Evolutionary conservation across 129 eudicot genomes (phyloP).

Genomic region (Glebionis coronaria): DNA sequence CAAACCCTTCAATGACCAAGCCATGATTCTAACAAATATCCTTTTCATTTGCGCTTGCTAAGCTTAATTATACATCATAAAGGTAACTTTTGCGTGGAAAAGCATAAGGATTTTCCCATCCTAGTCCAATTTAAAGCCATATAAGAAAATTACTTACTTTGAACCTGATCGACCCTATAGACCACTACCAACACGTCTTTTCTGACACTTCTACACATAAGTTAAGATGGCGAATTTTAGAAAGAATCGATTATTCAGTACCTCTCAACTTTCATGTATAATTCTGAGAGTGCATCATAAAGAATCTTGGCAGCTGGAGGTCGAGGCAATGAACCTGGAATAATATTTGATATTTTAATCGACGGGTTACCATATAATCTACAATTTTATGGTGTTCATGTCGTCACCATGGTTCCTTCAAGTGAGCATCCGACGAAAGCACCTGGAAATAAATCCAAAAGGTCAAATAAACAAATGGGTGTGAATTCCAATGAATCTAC

Average conservation of each 20-base stretch:
- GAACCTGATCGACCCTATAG: too few relatives aligned
- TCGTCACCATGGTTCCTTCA: slow-evolving; percentile 53
- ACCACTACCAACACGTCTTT: too few relatives aligned
- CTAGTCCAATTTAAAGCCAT: too few relatives aligned
- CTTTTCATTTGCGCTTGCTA: too few relatives aligned
- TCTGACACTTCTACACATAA: too few relatives aligned
- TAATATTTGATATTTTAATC: slow-evolving; percentile 52
- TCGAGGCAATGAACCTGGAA: slow-evolving; percentile 56
- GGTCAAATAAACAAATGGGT: neutral
- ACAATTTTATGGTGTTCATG: slow-evolving; percentile 48
- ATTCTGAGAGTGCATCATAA: slow-evolving; percentile 56
- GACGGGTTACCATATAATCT: slow-evolving; percentile 59
- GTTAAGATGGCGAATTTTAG: slow-evolving; percentile 2
- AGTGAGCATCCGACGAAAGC: too few relatives aligned
- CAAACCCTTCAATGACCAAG: too few relatives aligned
- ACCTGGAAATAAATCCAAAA: slow-evolving; percentile 25
- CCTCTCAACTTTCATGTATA: slow-evolving; percentile 42
- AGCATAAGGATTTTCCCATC: too few relatives aligned
- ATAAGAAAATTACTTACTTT: too few relatives aligned
- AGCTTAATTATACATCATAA: too few relatives aligned
- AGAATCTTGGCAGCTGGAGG: slow-evolving; percentile 89
- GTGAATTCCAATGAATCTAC: neutral
- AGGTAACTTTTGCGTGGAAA: too few relatives aligned
- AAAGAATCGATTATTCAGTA: slow-evolving; percentile 8
- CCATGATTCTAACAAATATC: too few relatives aligned